Evolutionary conservation across 495 filamentous ascomycete species (phyloP).

Genomic region (Aspergillus cavernicola): DNA sequence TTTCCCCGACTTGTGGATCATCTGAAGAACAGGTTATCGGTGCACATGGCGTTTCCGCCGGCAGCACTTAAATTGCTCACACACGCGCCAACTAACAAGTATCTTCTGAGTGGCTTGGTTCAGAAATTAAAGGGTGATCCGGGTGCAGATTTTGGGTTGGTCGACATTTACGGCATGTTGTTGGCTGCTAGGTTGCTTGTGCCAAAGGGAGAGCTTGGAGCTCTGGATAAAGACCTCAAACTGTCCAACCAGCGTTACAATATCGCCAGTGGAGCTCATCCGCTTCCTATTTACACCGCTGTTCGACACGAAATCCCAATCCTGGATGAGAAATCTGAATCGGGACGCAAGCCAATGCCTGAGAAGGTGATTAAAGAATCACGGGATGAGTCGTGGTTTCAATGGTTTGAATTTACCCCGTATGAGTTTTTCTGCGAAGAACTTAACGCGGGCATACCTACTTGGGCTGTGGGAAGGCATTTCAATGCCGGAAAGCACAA

Average conservation of each 20-base stretch:
- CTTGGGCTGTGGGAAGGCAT: conserved; percentile 82
- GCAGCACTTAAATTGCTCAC: conserved; percentile 71
- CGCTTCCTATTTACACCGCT: conserved; percentile 90
- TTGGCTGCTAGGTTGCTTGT: conserved; percentile 80
- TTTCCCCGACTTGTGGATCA: conserved; percentile 72
- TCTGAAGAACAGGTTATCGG: conserved; percentile 74
- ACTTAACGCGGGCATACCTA: conserved; percentile 83
- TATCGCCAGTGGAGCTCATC: conserved; percentile 69
- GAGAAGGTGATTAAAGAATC: conserved; percentile 58
- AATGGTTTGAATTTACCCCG: conserved; percentile 96
- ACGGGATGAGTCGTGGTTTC: conserved; percentile 81
- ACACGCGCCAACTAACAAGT: conserved; percentile 85
- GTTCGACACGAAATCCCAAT: conserved; percentile 95
- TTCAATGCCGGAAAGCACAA: conserved; percentile 69
- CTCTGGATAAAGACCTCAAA: conserved; percentile 77
- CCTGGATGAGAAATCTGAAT: conserved; percentile 26
- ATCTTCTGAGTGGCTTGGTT: conserved; percentile 78
- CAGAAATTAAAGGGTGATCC: conserved; percentile 86
- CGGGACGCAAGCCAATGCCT: conserved; percentile 29
- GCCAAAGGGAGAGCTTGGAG: conserved; percentile 73
- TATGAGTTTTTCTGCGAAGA: conserved; percentile 98
- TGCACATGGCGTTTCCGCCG: conserved; percentile 91
- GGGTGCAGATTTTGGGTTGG: conserved; percentile 77
- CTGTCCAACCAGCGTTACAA: conserved; percentile 76
- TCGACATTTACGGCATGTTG: conserved; percentile 87